These are phyloP conservation scores for Turnera subulata DNA, from an alignment of 345 rosid species.

Conservation along the genomic window DNA sequence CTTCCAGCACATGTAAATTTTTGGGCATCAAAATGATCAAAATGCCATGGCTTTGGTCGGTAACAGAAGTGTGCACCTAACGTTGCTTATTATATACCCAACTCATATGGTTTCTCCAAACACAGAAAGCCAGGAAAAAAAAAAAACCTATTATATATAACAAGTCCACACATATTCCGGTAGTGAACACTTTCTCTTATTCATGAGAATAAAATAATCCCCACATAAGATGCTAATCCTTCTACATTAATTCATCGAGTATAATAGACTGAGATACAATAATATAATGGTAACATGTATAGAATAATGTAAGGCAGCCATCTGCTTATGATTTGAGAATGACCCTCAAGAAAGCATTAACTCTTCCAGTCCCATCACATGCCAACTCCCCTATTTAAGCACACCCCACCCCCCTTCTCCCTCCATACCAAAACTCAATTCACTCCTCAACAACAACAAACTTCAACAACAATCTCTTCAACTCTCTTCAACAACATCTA, in stretches of 20 bases:
- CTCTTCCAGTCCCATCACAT: slow-evolving; percentile 7
- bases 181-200: too few species aligned
- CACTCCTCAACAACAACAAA: slow-evolving; percentile 11
- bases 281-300: background rate
- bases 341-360: slow-evolving; percentile 6
- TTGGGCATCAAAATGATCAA: slow-evolving; percentile 2
- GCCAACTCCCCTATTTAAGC: slow-evolving; percentile 7
- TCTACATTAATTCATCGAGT: slow-evolving; percentile 1
- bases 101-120: background rate
- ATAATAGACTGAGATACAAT: slow-evolving; percentile 20
- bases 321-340: slow-evolving; percentile 22
- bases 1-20: slow-evolving; percentile 10
- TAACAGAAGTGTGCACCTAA: slow-evolving; percentile 2
- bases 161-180: too few species aligned
- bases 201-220: slow-evolving; percentile 16
- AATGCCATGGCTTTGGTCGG: slow-evolving; percentile 5
- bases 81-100: background rate
- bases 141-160: too few species aligned
- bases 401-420: slow-evolving; percentile 1
- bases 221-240: slow-evolving; percentile 13
- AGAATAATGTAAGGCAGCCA: slow-evolving; percentile 10
- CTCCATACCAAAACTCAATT: slow-evolving; percentile 9
- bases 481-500: background rate
- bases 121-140: background rate
- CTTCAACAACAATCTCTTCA: background rate